Conservation (phyloP, 2,329 filamentous ascomycete genomes). For the Shiraia sp. region DNA sequence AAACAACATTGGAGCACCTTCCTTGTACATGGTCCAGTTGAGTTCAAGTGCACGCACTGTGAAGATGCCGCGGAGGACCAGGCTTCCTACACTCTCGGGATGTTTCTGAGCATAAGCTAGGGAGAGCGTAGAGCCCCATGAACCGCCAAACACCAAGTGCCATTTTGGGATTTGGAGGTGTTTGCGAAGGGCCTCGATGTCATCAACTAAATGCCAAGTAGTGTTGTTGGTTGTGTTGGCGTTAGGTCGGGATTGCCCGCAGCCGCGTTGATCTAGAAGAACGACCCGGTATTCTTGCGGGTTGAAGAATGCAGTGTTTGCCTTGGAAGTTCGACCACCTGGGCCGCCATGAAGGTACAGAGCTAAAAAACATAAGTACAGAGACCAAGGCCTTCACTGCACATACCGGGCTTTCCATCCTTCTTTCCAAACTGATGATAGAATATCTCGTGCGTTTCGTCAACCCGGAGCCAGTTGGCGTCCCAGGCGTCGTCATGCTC, state of each 20-base stretch:
- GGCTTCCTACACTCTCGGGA: constrained; percentile 42
- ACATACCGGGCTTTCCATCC: constrained; percentile 45
- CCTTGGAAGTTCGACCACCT: constrained; percentile 42
- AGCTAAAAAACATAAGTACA: constrained; percentile 17
- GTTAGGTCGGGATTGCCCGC: constrained; percentile 49
- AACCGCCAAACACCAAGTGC: constrained; percentile 53
- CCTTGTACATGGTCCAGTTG: constrained; percentile 38
- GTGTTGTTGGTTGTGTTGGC: constrained; percentile 51
- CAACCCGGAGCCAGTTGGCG: constrained; percentile 34
- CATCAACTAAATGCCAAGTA: constrained; percentile 50
- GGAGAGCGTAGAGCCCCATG: constrained; percentile 53
- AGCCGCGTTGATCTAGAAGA: constrained; percentile 54
- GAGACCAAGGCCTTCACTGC: background rate
- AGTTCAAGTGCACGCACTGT: constrained; percentile 43
- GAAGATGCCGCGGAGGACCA: constrained; percentile 52
- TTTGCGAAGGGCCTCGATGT: constrained; percentile 50
- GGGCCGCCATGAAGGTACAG: constrained; percentile 53
- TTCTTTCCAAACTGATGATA: constrained; percentile 47
- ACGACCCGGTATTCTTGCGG: constrained; percentile 51
- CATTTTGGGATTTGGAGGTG: constrained; percentile 50
- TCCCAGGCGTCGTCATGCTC: constrained; percentile 42
- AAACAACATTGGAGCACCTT: constrained; percentile 39
- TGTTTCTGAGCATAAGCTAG: constrained; percentile 52
- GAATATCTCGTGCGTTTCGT: constrained; percentile 41
- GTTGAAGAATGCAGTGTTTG: constrained; percentile 50